Conservation (phyloP, 2,329 filamentous ascomycete genomes). For the Trichophyton benhamiae region DNA sequence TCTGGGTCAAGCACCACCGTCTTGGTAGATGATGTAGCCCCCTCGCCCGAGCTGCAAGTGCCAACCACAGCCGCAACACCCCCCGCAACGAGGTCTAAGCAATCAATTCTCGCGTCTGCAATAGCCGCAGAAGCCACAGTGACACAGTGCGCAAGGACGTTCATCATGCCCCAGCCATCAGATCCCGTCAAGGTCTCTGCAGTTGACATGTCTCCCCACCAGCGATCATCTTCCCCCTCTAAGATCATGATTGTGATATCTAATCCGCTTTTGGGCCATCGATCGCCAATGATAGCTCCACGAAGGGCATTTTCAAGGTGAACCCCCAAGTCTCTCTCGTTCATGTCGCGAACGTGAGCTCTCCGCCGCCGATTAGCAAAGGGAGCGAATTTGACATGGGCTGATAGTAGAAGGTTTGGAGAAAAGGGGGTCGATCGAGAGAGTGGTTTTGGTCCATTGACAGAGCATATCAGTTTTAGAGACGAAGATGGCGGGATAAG, state of each 20-base stretch:
- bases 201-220: slow-evolving; percentile 45
- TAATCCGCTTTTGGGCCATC: slow-evolving; percentile 98
- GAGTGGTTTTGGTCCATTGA: slow-evolving; percentile 84
- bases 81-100: slow-evolving; percentile 76
- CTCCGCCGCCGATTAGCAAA: slow-evolving; percentile 75
- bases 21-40: slow-evolving; percentile 20
- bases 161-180: slow-evolving; percentile 78
- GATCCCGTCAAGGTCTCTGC: slow-evolving; percentile 37
- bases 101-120: slow-evolving; percentile 90
- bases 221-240: slow-evolving; percentile 76
- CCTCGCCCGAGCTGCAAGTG: slow-evolving; percentile 8
- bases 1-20: slow-evolving; percentile 61
- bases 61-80: slow-evolving; percentile 71
- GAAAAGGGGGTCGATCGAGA: slow-evolving; percentile 85
- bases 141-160: slow-evolving; percentile 79
- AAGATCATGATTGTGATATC: slow-evolving; percentile 87
- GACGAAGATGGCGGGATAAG: slow-evolving; percentile 49
- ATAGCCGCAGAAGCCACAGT: slow-evolving; percentile 88
- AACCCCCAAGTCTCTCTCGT: slow-evolving; percentile 77
- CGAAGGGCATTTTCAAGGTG: slow-evolving; percentile 84
- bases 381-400: slow-evolving; percentile 91
- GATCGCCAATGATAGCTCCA: slow-evolving; percentile 79
- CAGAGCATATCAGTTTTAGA: slow-evolving; percentile 82
- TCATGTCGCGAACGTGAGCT: slow-evolving; percentile 74
- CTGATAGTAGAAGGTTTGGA: slow-evolving; percentile 79